Conservation (phyloP, 2,329 filamentous ascomycete genomes). For the Talaromyces sp. region DNA sequence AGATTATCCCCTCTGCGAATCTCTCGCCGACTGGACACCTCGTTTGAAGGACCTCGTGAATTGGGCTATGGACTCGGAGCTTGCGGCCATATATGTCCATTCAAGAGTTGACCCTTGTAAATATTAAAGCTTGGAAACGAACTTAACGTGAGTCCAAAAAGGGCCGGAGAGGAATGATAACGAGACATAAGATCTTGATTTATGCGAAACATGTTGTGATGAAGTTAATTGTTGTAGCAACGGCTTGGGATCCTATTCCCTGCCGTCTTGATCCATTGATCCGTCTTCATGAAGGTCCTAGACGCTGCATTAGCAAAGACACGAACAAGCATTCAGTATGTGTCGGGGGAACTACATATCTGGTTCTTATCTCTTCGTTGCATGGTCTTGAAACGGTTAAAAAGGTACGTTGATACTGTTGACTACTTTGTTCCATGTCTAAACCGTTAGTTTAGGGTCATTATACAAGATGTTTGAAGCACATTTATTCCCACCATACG, state of each 20-base stretch:
- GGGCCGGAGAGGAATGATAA: too few relatives aligned
- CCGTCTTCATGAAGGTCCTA: background rate
- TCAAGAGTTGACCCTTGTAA: too few relatives aligned
- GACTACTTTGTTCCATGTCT: background rate
- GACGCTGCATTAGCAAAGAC: conserved; percentile 6
- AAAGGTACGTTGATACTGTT: background rate
- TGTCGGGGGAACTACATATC: conserved; percentile 6
- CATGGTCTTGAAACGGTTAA: conserved; percentile 5
- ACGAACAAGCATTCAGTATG: background rate
- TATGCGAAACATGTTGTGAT: background rate
- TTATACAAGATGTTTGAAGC: conserved; percentile 14
- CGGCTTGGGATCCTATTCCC: background rate
- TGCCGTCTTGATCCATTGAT: conserved; percentile 5
- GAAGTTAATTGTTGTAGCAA: background rate
- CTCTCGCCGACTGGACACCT: too few relatives aligned
- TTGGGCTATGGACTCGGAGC: too few relatives aligned
- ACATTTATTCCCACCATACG: conserved; percentile 6
- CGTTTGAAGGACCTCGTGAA: too few relatives aligned
- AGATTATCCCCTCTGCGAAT: conserved; percentile 7
- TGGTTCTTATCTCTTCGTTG: conserved; percentile 4
- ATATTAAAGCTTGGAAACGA: too few relatives aligned
- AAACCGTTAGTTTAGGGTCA: conserved; percentile 1
- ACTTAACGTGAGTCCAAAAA: too few relatives aligned
- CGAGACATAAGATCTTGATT: background rate
- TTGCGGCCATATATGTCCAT: too few relatives aligned